Evolutionary conservation across 371 early-diverging fungal genomes (phyloP).

Genomic region (Conidiobolus incongruus): DNA sequence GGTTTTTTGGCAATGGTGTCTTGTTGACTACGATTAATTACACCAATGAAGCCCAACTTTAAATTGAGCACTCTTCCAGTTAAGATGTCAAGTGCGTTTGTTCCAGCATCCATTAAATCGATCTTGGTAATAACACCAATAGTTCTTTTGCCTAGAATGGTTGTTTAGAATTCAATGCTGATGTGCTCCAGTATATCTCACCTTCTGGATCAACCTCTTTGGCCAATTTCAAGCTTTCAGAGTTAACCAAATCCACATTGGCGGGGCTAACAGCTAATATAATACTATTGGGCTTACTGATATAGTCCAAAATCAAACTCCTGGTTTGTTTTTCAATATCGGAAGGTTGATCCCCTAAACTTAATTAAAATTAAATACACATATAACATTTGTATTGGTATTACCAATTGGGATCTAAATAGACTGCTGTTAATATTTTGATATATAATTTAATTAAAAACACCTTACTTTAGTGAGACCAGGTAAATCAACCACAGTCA

Average conservation of each 20-base stretch:
- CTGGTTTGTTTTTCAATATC: constrained; percentile 80
- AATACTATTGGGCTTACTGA: constrained; percentile 71
- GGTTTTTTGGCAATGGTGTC: constrained; percentile 63
- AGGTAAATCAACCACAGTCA: constrained; percentile 87
- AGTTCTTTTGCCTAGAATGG: constrained; percentile 36
- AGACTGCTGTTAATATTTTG: not conserved
- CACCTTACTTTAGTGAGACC: constrained; percentile 62
- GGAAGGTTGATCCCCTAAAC: constrained; percentile 57
- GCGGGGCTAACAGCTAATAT: constrained; percentile 90
- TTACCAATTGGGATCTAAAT: constrained; percentile 20
- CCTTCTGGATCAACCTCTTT: constrained; percentile 79
- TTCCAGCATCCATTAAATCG: constrained; percentile 89
- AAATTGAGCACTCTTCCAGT: constrained; percentile 60
- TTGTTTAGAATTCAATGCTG: not conserved
- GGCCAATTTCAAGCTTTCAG: constrained; percentile 81
- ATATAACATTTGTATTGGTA: not conserved
- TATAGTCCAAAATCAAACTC: constrained; percentile 60
- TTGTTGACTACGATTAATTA: constrained; percentile 76
- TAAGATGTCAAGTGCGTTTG: constrained; percentile 69
- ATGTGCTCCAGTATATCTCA: not conserved
- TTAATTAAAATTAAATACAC: constrained; percentile 3
- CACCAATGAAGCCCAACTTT: constrained; percentile 76
- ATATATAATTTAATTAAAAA: too few species aligned
- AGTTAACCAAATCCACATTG: constrained; percentile 79
- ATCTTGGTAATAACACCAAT: constrained; percentile 87